Conservation (phyloP, 176 grass and related monocot species). For the Bonia amplexicaulis region DNA sequence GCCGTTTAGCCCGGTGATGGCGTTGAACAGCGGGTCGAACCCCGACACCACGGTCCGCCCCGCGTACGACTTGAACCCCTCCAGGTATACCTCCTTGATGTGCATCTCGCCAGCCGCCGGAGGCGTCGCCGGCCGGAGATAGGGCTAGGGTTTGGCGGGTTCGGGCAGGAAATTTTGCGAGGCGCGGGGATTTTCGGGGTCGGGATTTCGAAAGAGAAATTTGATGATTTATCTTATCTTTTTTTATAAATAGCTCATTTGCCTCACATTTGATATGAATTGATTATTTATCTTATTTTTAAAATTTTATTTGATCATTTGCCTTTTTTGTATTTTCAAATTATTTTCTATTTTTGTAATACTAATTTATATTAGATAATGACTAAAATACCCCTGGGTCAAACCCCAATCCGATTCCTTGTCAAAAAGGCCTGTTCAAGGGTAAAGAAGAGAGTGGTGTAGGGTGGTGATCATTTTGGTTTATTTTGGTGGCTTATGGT, state of each 20-base stretch:
- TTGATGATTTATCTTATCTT: too few relatives aligned
- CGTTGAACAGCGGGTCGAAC: conserved; percentile 96
- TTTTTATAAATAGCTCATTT: too few relatives aligned
- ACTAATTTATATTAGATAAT: too few relatives aligned
- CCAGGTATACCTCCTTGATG: conserved; percentile 93
- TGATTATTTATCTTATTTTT: too few relatives aligned
- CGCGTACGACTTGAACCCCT: conserved; percentile 98
- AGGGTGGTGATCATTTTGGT: too few relatives aligned
- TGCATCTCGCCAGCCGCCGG: conserved; percentile 60
- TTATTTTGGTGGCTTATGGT: too few relatives aligned
- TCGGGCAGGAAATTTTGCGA: conserved; percentile 30
- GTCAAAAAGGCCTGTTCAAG: not conserved
- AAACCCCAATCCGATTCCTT: too few relatives aligned
- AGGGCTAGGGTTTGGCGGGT: conserved; percentile 39
- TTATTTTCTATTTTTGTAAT: too few relatives aligned
- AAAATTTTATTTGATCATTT: too few relatives aligned
- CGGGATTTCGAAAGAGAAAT: conserved; percentile 41
- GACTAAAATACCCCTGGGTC: too few relatives aligned
- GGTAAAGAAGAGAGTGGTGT: not conserved
- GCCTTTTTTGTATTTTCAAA: too few relatives aligned
- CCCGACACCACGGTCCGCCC: conserved; percentile 80
- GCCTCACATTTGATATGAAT: too few relatives aligned
- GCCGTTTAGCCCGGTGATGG: conserved; percentile 91
- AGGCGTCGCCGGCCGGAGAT: conserved; percentile 30
- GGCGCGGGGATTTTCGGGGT: not conserved